Conservation (phyloP, 257 asterid genomes). For the Solanum medicagineum region DNA sequence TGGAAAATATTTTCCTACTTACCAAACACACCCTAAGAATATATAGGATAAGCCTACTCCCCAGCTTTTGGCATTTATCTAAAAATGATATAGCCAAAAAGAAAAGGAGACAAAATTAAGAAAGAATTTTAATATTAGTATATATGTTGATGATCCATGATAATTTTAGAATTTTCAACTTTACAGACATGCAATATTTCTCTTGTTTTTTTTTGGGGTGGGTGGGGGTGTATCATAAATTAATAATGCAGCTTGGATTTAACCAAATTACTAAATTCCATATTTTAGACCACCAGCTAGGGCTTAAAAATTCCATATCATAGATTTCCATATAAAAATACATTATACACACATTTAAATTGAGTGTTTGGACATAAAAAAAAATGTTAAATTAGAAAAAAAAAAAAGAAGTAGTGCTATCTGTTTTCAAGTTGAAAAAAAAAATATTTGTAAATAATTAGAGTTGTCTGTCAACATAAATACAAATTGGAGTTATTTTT, state of each 20-base stretch:
- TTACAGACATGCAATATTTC: background rate
- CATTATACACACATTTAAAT: background rate
- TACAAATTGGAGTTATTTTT: too few relatives aligned
- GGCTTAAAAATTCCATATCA: too few relatives aligned
- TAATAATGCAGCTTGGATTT: background rate
- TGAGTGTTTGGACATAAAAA: background rate
- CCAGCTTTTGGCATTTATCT: background rate
- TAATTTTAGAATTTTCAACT: background rate
- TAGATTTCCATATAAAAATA: background rate
- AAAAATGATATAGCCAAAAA: background rate
- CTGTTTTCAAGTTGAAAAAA: too few relatives aligned
- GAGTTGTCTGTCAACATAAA: too few relatives aligned
- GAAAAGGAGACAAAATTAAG: background rate
- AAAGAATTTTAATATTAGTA: background rate
- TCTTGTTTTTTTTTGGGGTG: background rate
- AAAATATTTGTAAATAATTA: too few relatives aligned
- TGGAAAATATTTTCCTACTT: too few relatives aligned
- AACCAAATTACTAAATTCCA: background rate
- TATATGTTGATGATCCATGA: background rate
- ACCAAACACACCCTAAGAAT: background rate
- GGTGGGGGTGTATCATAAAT: too few relatives aligned
- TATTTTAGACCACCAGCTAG: background rate
- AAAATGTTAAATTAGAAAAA: too few relatives aligned
- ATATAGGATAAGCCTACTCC: background rate
- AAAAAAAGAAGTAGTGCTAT: too few relatives aligned